Evolutionary conservation across 1,139 yeast genomes (phyloP).

Genomic region (Blastobotrys persicus): DNA sequence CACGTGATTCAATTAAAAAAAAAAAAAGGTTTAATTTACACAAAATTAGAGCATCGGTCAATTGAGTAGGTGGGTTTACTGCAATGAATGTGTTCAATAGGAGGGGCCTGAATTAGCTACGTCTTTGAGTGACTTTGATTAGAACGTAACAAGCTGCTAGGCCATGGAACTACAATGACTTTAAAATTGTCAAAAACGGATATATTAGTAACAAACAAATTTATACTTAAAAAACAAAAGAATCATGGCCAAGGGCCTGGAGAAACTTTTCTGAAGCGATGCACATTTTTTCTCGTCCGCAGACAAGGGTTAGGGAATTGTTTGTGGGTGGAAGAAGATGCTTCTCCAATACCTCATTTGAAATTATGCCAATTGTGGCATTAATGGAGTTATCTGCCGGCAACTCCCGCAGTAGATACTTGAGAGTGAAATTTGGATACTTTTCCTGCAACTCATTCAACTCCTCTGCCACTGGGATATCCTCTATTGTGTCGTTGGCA

Average conservation of each 20-base stretch:
- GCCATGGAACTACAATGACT: too few relatives aligned
- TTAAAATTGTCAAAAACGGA: too few relatives aligned
- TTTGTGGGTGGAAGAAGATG: constrained; percentile 58
- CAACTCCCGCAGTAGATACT: constrained; percentile 72
- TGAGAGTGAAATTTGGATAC: constrained; percentile 62
- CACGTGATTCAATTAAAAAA: neutral
- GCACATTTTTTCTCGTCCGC: constrained; percentile 91
- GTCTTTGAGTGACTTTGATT: too few relatives aligned
- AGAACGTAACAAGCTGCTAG: too few relatives aligned
- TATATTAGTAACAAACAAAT: neutral
- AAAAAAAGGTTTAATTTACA: too few relatives aligned
- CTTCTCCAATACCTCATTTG: constrained; percentile 64
- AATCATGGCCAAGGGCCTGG: neutral
- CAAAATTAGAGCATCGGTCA: neutral
- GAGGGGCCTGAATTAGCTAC: too few relatives aligned
- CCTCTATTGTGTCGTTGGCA: constrained; percentile 71
- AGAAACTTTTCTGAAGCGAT: constrained; percentile 50
- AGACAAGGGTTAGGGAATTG: constrained; percentile 69
- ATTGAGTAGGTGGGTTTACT: too few relatives aligned
- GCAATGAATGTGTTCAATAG: too few relatives aligned
- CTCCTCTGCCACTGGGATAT: constrained; percentile 73
- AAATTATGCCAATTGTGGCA: constrained; percentile 75
- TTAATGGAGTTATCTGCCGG: constrained; percentile 56
- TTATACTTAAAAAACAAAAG: neutral
- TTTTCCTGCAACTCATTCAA: constrained; percentile 63